Evolutionary conservation across 75 land plant species (phyloP), one percentile per base, ranked within the genome.

Genomic region (Selaginella tamariscina): DNA sequence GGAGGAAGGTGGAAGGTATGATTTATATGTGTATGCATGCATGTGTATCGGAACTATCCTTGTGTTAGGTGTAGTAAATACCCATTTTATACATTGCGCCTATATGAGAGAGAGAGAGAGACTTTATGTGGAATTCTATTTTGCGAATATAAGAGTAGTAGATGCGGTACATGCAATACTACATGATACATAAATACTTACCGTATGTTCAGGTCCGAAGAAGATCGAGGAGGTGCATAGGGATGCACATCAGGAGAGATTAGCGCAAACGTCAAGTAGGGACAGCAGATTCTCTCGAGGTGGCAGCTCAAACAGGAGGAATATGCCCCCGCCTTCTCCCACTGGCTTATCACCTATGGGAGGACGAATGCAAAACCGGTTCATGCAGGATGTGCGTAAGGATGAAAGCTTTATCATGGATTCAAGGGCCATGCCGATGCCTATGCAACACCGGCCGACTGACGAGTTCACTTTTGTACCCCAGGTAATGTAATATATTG

Each of bases 161-260:
- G n/a, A n/a, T n/a, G n/a, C n/a, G n/a, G n/a, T n/a, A n/a, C n/a
- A n/a, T n/a, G n/a, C n/a, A n/a, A n/a, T n/a, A n/a, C n/a, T n/a
- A n/a, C n/a, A n/a, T n/a, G n/a, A n/a, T n/a, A n/a, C n/a, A n/a
- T n/a, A n/a, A n/a, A n/a, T n/a, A n/a, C n/a, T n/a, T n/a, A n/a
- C n/a, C n/a, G n/a, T n/a, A n/a, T n/a, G n/a, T n/a, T n/a, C n/a
- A n/a, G n/a, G 95, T 0, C 98, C 98, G 2, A 93, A 89, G 75
- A 93, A 84, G 73, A 93, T 93, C 60, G 95, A 93, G 49, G 96
- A 93, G 60, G 90, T 93, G 29, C 98, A 86, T 71, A 78, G 95
- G 56, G 98, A 93, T 82, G 98, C 98, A 39, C 89, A 83, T 54
- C 89, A 88, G 44, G 88, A 86, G 54, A 24, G 79, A 67, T 72